Evolutionary conservation across 768 basidiomycete genomes (phyloP).

Genomic region (Termitomyces sp.): DNA sequence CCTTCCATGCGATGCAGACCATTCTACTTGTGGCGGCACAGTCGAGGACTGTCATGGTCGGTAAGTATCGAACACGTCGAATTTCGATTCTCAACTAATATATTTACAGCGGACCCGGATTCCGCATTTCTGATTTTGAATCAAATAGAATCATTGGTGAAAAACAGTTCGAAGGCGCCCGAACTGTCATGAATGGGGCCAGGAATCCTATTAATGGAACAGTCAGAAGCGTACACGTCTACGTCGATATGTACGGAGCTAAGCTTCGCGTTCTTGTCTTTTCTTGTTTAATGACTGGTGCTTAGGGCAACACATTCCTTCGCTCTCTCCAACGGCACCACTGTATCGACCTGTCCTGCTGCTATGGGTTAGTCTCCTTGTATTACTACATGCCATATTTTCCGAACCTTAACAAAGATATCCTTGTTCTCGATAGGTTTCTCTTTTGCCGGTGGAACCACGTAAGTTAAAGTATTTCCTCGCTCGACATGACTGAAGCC

Average conservation of each 20-base stretch:
- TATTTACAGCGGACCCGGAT: conserved; percentile 62
- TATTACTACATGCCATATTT: not conserved
- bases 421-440: conserved; percentile 42
- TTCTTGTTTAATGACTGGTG: not conserved
- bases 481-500: not conserved
- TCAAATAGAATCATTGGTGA: conserved; percentile 73
- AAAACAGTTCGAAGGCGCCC: conserved; percentile 66
- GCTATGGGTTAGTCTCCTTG: conserved; percentile 54
- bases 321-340: conserved; percentile 60
- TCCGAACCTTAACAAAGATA: not conserved
- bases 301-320: conserved; percentile 63
- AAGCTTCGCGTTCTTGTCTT: not conserved
- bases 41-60: conserved; percentile 69
- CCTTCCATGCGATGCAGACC: conserved; percentile 60
- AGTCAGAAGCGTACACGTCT: conserved; percentile 68
- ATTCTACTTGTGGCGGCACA: conserved; percentile 72
- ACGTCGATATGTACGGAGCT: conserved; percentile 61
- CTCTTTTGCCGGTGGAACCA: conserved; percentile 78
- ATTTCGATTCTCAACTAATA: not conserved
- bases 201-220: conserved; percentile 50
- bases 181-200: conserved; percentile 51
- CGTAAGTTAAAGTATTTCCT: conserved; percentile 37
- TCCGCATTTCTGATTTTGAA: conserved; percentile 70
- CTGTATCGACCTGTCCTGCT: conserved; percentile 70
- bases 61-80: conserved; percentile 25